Evolutionary conservation across 495 filamentous ascomycete species (phyloP).

Genomic region (Penicillium riverlandense): DNA sequence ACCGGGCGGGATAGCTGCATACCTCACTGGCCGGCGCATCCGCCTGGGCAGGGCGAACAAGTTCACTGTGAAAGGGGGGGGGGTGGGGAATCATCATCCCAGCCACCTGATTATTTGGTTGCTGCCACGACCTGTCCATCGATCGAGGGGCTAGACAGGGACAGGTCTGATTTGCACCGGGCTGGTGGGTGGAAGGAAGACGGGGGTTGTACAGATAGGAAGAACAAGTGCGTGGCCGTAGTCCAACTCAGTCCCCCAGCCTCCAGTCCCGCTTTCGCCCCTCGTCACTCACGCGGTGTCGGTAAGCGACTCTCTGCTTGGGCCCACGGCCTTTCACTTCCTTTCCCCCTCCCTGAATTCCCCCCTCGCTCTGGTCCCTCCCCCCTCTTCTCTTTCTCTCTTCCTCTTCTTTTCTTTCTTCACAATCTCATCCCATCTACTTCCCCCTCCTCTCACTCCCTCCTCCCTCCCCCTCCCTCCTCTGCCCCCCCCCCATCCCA

Average conservation of each 20-base stretch:
- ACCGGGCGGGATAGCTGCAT: background rate
- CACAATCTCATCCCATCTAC: conserved; percentile 18
- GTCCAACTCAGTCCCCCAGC: background rate
- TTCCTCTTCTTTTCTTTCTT: conserved; percentile 22
- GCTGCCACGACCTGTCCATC: too few relatives aligned
- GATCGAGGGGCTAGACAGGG: too few relatives aligned
- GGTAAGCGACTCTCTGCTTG: conserved; percentile 19
- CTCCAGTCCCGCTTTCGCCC: conserved; percentile 14
- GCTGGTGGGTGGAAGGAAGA: too few relatives aligned
- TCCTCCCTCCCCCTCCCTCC: conserved; percentile 29
- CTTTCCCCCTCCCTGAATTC: conserved; percentile 30
- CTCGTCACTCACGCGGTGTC: conserved; percentile 10
- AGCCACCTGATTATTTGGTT: too few relatives aligned
- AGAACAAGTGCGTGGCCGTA: conserved; percentile 22
- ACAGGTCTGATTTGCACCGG: too few relatives aligned
- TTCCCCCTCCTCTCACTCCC: conserved; percentile 32
- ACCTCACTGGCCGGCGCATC: too few relatives aligned
- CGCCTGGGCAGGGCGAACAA: too few relatives aligned
- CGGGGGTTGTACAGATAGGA: conserved; percentile 10
- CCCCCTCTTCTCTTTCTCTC: conserved; percentile 15
- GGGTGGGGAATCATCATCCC: too few relatives aligned
- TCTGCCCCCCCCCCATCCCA: conserved; percentile 4
- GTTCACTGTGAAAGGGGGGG: too few relatives aligned
- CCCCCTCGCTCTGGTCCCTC: conserved; percentile 29
- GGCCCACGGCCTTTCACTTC: conserved; percentile 24